Conservation (phyloP, 495 filamentous ascomycete species). For the Melanomma pulvis-pyrius region DNA sequence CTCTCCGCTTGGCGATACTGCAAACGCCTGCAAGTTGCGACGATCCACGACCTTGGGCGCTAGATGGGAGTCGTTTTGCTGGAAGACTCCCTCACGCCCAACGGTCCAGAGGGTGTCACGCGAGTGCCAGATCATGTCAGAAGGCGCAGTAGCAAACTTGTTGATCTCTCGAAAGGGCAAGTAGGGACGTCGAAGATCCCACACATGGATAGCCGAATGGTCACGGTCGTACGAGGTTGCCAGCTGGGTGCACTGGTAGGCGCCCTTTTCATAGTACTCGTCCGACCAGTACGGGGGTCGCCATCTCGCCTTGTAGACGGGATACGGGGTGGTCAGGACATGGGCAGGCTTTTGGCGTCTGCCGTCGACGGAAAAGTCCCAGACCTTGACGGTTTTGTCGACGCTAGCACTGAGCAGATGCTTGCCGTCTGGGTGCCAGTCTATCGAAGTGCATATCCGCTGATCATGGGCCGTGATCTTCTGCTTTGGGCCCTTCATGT, state of each 20-base stretch:
- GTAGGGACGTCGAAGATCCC: slow-evolving; percentile 86
- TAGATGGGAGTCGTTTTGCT: slow-evolving; percentile 85
- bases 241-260: slow-evolving; percentile 68
- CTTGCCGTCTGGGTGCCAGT: slow-evolving; percentile 95
- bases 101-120: slow-evolving; percentile 91
- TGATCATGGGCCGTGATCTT: slow-evolving; percentile 80
- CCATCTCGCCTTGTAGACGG: slow-evolving; percentile 82
- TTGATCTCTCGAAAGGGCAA: slow-evolving; percentile 87
- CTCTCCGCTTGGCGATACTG: slow-evolving; percentile 64
- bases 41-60: slow-evolving; percentile 76
- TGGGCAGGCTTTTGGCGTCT: slow-evolving; percentile 75
- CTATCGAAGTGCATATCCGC: slow-evolving; percentile 75
- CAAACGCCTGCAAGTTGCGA: slow-evolving; percentile 64
- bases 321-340: slow-evolving; percentile 63
- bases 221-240: slow-evolving; percentile 69
- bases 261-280: slow-evolving; percentile 63
- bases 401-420: slow-evolving; percentile 82
- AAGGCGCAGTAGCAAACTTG: slow-evolving; percentile 68
- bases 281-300: slow-evolving; percentile 76
- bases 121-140: slow-evolving; percentile 85
- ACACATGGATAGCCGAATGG: slow-evolving; percentile 76
- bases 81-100: slow-evolving; percentile 78
- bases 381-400: slow-evolving; percentile 84
- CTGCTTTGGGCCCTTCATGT: slow-evolving; percentile 59
- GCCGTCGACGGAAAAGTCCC: slow-evolving; percentile 82